A percentile compares a stretch with the other conserved stretches of the same genome.
phyloP scores from a whole-genome alignment of 106 monocot species.

The Acorus gramineus region DNA sequence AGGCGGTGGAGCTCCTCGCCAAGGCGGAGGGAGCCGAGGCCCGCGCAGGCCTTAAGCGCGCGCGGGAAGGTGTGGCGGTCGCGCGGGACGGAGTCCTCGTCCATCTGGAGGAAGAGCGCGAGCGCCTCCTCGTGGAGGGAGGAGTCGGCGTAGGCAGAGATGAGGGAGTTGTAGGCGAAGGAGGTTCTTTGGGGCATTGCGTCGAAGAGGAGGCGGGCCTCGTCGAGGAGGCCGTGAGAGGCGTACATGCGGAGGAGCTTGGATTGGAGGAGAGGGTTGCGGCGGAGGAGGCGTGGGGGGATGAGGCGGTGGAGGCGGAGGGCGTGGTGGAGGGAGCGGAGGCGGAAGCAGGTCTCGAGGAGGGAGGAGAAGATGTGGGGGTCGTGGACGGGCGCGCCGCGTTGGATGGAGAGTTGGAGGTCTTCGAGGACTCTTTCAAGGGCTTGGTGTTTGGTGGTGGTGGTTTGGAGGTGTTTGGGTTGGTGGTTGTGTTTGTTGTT shows the following conservation, averaged over 20 bases:
- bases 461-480: no score
- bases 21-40: slow-evolving; percentile 32
- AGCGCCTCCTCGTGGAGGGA: slow-evolving; percentile 58
- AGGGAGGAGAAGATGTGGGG: slow-evolving; percentile 32
- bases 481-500: no score
- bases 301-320: slow-evolving; percentile 41
- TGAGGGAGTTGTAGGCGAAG: slow-evolving; percentile 70
- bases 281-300: slow-evolving; percentile 32
- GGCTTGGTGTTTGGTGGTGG: slow-evolving; percentile 20
- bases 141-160: slow-evolving; percentile 43
- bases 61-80: slow-evolving; percentile 72
- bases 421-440: slow-evolving; percentile 44
- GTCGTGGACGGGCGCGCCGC: slow-evolving; percentile 25
- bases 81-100: slow-evolving; percentile 53
- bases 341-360: slow-evolving; percentile 39
- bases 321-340: slow-evolving; percentile 16
- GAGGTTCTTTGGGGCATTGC: slow-evolving; percentile 31
- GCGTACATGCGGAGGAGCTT: slow-evolving; percentile 34
- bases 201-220: slow-evolving; percentile 78
- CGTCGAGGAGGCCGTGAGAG: slow-evolving; percentile 29
- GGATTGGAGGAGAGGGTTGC: slow-evolving; percentile 17
- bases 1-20: slow-evolving; percentile 56
- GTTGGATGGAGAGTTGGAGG: slow-evolving; percentile 24
- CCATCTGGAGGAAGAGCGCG: slow-evolving; percentile 76
- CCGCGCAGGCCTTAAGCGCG: slow-evolving; percentile 70